Percentiles rank a stretch among this genome's conserved stretches.
Conservation (phyloP, 2,329 filamentous ascomycete species). For the Neophaeococcomyces aloes region DNA sequence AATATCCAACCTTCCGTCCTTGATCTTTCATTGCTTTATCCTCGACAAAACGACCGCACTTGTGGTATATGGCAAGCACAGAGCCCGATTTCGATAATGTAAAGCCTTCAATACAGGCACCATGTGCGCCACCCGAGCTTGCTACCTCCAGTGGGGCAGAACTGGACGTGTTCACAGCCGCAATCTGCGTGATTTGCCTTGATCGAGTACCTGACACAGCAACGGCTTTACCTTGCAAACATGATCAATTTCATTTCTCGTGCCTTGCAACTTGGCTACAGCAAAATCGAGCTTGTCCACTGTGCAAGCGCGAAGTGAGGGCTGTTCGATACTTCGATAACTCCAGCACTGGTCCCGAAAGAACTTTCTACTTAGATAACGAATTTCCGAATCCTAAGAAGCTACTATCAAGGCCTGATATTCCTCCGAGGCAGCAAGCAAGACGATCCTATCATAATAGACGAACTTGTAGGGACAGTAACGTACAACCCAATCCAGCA, state of each 20-base stretch:
- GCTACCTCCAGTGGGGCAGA: too few species aligned
- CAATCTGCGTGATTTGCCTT: constrained; percentile 73
- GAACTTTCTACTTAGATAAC: constrained; percentile 1
- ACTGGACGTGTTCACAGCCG: constrained; percentile 4
- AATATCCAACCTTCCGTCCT: too few species aligned
- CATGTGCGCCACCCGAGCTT: too few species aligned
- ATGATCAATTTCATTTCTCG: constrained; percentile 72
- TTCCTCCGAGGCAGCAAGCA: constrained; percentile 9
- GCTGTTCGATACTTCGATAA: constrained; percentile 55
- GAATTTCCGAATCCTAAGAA: background rate
- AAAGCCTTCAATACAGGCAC: too few species aligned
- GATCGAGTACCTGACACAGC: constrained; percentile 63
- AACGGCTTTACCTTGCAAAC: constrained; percentile 63
- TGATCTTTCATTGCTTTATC: too few species aligned
- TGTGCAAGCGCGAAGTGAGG: constrained; percentile 55
- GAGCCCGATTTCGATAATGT: background rate
- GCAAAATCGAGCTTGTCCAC: constrained; percentile 60
- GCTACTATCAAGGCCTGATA: background rate
- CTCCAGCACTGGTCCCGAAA: background rate
- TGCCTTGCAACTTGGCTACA: constrained; percentile 78
- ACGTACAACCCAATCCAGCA: constrained; percentile 28
- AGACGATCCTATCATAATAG: constrained; percentile 7
- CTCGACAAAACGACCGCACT: too few species aligned
- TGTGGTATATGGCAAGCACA: constrained; percentile 5
- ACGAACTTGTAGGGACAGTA: constrained; percentile 2